phyloP scores from a whole-genome alignment of 1,284 basidiomycete species.

The Puccinia triticina region DNA sequence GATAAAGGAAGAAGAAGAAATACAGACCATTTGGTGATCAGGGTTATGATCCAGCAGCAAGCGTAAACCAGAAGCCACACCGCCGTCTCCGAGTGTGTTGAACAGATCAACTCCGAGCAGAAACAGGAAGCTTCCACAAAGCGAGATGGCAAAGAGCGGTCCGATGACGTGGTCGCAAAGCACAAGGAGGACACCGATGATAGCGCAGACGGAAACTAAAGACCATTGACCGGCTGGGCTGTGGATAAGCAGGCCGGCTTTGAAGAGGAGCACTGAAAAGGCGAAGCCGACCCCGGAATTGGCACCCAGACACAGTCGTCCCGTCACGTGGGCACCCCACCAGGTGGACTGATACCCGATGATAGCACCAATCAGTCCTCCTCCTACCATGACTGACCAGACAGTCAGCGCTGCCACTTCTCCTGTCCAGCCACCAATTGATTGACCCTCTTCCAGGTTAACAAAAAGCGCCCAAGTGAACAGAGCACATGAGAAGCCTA shows the following conservation, averaged over 20 bases:
- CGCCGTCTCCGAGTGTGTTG: not conserved
- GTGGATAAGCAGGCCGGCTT: slow-evolving; percentile 25
- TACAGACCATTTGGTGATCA: slow-evolving; percentile 19
- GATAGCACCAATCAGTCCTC: slow-evolving; percentile 6
- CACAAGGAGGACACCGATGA: slow-evolving; percentile 10
- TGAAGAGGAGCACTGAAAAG: slow-evolving; percentile 18
- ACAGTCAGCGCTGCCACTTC: slow-evolving; percentile 29
- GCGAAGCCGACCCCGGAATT: slow-evolving; percentile 27
- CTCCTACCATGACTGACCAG: slow-evolving; percentile 34
- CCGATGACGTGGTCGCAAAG: slow-evolving; percentile 27
- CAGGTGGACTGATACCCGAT: slow-evolving; percentile 28
- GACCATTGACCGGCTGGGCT: slow-evolving; percentile 25
- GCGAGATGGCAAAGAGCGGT: not conserved
- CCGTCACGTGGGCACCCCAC: slow-evolving; percentile 39
- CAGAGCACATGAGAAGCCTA: not conserved
- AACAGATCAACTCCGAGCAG: slow-evolving; percentile 16
- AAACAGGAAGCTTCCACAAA: slow-evolving; percentile 28
- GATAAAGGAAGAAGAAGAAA: not conserved
- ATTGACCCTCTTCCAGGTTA: slow-evolving; percentile 17
- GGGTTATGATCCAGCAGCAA: slow-evolving; percentile 30
- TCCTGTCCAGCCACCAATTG: slow-evolving; percentile 31
- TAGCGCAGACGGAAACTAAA: not conserved
- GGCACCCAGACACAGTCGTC: slow-evolving; percentile 24
- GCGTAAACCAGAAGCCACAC: slow-evolving; percentile 14
- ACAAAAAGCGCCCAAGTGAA: slow-evolving; percentile 24